These are phyloP conservation scores for Epichloe hybrida DNA, from an alignment of 2,329 filamentous ascomycete species.

Conservation along the genomic window DNA sequence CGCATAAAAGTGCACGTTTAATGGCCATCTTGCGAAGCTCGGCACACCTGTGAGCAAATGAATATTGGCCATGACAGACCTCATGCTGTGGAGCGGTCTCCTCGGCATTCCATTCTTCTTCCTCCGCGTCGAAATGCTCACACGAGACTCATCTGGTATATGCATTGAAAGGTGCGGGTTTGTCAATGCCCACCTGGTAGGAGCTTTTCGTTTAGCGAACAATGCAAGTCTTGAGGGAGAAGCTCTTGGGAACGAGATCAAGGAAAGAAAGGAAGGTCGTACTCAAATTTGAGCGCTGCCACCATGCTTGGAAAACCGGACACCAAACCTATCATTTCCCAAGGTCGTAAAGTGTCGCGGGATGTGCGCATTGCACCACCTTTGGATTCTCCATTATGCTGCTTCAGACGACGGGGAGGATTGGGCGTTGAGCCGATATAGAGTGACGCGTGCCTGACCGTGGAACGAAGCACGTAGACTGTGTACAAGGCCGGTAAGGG, in stretches of 20 bases:
- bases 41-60: constrained; percentile 66
- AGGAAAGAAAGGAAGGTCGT: constrained; percentile 17
- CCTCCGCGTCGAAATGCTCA: constrained; percentile 35
- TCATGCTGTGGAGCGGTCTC: constrained; percentile 46
- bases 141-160: constrained; percentile 51
- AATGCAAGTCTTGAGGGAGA: neutral
- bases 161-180: constrained; percentile 73
- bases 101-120: constrained; percentile 42
- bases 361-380: constrained; percentile 74
- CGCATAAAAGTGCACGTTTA: constrained; percentile 67
- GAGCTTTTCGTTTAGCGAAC: constrained; percentile 4
- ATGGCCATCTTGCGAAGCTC: constrained; percentile 73
- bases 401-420: constrained; percentile 67
- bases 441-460: constrained; percentile 52
- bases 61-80: constrained; percentile 62
- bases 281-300: constrained; percentile 90
- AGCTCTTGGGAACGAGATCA: constrained; percentile 7
- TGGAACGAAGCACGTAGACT: constrained; percentile 84
- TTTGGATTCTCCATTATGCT: constrained; percentile 77
- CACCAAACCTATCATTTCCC: constrained; percentile 81
- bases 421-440: constrained; percentile 92
- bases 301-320: constrained; percentile 80
- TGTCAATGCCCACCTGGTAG: constrained; percentile 72
- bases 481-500: constrained; percentile 82
- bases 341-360: constrained; percentile 55